Conservation (phyloP, 164 flowering plant species). For the Liquidambar formosana region DNA sequence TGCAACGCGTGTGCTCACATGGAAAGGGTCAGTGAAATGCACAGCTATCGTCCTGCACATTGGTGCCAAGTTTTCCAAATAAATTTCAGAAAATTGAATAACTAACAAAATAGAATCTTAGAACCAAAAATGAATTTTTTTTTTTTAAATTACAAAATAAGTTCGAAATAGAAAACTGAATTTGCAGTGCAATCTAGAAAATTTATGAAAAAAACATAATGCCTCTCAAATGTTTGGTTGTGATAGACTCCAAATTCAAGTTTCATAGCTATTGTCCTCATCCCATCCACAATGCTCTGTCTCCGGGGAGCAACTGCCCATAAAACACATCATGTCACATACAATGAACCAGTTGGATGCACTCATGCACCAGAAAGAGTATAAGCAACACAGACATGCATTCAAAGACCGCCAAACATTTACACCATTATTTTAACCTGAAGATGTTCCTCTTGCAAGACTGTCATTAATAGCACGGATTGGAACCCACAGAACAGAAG, state of each 20-base stretch:
- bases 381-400: background rate
- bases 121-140: too few species aligned
- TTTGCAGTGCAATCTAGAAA: conserved; percentile 1
- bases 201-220: conserved; percentile 18
- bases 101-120: background rate
- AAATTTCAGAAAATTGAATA: conserved; percentile 4
- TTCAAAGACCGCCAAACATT: conserved; percentile 5
- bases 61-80: conserved; percentile 5
- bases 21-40: conserved; percentile 95
- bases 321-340: conserved; percentile 11
- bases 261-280: conserved; percentile 93
- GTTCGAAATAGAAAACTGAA: background rate
- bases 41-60: conserved; percentile 82
- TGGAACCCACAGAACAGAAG: conserved; percentile 88
- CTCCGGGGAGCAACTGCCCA: conserved; percentile 52
- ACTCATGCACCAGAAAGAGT: conserved; percentile 9
- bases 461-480: conserved; percentile 65
- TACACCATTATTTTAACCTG: conserved; percentile 43
- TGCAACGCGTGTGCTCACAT: conserved; percentile 74
- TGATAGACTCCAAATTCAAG: conserved; percentile 89
- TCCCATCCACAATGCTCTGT: conserved; percentile 83
- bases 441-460: conserved; percentile 71
- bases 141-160: too few species aligned
- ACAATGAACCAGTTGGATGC: conserved; percentile 7
- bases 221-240: conserved; percentile 94